A percentile compares a stretch with the other conserved stretches of the same genome.
Conservation (phyloP, 768 basidiomycete species). For the Mycena filopes region DNA sequence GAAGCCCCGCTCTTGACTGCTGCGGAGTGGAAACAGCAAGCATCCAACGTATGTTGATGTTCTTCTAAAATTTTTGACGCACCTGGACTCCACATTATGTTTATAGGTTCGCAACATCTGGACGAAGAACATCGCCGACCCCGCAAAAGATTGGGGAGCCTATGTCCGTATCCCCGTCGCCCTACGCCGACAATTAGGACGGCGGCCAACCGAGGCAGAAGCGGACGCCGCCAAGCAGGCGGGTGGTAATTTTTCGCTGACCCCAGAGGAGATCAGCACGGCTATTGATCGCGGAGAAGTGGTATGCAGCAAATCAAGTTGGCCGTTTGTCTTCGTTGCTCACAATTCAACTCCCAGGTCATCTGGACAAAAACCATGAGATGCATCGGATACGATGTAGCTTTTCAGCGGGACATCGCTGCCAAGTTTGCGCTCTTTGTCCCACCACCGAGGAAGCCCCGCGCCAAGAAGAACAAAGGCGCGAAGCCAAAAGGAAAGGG, state of each 20-base stretch:
- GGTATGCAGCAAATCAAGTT: background rate
- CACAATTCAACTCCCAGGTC: background rate
- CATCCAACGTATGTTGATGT: background rate
- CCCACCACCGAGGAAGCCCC: background rate
- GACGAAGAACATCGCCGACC: background rate
- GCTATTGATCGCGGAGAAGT: slow-evolving; percentile 20
- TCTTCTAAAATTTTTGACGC: background rate
- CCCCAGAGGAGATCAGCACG: slow-evolving; percentile 11
- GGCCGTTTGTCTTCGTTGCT: too few species aligned
- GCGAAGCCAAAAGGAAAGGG: background rate
- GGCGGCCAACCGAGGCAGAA: slow-evolving; percentile 10
- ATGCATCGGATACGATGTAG: slow-evolving; percentile 12
- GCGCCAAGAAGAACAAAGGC: background rate
- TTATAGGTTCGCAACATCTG: slow-evolving; percentile 15
- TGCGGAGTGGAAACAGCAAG: slow-evolving; percentile 40
- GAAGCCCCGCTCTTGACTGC: slow-evolving; percentile 32
- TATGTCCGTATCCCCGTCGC: slow-evolving; percentile 1
- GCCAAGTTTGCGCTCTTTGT: slow-evolving; percentile 19
- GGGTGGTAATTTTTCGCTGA: slow-evolving; percentile 3
- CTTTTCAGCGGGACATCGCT: slow-evolving; percentile 11
- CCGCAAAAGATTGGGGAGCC: slow-evolving; percentile 3
- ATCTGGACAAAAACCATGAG: slow-evolving; percentile 5
- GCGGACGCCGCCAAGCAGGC: background rate
- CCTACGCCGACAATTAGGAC: slow-evolving; percentile 8
- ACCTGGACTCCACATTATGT: background rate